These are phyloP conservation scores for Suillus decipiens DNA, from an alignment of 768 basidiomycete genomes.

Conservation along the genomic window DNA sequence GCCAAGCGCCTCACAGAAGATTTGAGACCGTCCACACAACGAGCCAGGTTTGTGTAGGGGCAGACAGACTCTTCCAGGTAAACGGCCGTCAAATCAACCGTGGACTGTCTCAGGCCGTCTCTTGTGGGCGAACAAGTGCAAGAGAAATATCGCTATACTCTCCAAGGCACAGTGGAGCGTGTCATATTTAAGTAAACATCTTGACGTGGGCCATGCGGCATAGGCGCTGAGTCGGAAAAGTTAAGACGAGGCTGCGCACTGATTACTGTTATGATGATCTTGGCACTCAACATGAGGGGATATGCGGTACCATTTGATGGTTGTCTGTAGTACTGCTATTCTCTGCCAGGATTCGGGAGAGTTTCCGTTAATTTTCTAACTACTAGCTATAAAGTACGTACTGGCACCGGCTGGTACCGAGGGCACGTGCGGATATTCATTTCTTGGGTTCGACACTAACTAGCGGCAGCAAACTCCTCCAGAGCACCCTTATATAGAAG, in stretches of 20 bases:
- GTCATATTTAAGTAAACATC: constrained; percentile 9
- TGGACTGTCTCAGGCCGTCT: constrained; percentile 1
- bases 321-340: not conserved
- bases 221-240: not conserved
- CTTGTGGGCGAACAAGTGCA: not conserved
- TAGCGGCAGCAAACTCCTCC: too few relatives aligned
- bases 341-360: not conserved
- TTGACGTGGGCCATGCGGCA: not conserved
- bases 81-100: constrained; percentile 4
- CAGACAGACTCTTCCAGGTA: not conserved
- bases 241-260: not conserved
- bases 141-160: not conserved
- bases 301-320: not conserved
- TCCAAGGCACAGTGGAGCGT: constrained; percentile 10
- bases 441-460: too few relatives aligned
- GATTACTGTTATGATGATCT: not conserved
- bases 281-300: too few relatives aligned
- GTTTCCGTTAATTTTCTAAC: not conserved
- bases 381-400: too few relatives aligned
- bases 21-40: not conserved
- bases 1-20: not conserved
- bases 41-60: constrained; percentile 5
- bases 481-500: too few relatives aligned
- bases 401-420: too few relatives aligned
- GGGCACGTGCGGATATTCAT: not conserved